A percentile compares a stretch with the other conserved stretches of the same genome.
These are phyloP conservation scores for Phaeophleospora eucalypticola DNA, from an alignment of 2,329 filamentous ascomycete species.

Conservation along the genomic window DNA sequence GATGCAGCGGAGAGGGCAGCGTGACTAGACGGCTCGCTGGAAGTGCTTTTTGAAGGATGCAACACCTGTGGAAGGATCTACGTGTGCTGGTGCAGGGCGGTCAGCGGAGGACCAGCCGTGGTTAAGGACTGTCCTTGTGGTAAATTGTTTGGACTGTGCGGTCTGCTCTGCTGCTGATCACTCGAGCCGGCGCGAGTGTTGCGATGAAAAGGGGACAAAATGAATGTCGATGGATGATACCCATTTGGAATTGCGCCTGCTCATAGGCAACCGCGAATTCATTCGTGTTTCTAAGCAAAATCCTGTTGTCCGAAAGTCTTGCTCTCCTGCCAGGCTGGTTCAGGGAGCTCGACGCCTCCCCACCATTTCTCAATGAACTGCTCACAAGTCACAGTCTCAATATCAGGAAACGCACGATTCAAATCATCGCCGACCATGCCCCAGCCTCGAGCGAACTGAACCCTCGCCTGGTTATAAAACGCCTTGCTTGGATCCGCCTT, in stretches of 20 bases:
- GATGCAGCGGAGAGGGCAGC: constrained; percentile 12
- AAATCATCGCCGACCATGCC: constrained; percentile 25
- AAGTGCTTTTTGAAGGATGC: constrained; percentile 13
- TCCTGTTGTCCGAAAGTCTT: constrained; percentile 9
- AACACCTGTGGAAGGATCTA: constrained; percentile 9
- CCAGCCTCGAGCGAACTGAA: constrained; percentile 23
- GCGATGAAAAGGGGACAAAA: background rate
- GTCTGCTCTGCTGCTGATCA: constrained; percentile 13
- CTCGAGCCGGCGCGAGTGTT: background rate
- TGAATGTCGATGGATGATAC: constrained; percentile 1
- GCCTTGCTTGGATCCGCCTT: constrained; percentile 16
- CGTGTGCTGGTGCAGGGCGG: constrained; percentile 5
- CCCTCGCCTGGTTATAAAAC: constrained; percentile 31
- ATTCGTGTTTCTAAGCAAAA: background rate
- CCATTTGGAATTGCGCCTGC: background rate
- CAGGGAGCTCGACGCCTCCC: constrained; percentile 23
- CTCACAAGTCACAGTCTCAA: constrained; percentile 23
- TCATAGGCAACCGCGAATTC: background rate
- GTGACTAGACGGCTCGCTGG: constrained; percentile 14
- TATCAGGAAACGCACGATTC: constrained; percentile 25
- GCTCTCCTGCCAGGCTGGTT: constrained; percentile 23
- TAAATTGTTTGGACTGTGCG: constrained; percentile 6
- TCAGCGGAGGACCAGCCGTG: constrained; percentile 3
- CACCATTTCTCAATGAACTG: constrained; percentile 32
- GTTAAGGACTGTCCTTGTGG: constrained; percentile 10